Percentiles rank a stretch among this genome's conserved stretches.
Evolutionary conservation across 169 alveolate genomes (phyloP).

Genomic region (Plasmodium yoelii): DNA sequence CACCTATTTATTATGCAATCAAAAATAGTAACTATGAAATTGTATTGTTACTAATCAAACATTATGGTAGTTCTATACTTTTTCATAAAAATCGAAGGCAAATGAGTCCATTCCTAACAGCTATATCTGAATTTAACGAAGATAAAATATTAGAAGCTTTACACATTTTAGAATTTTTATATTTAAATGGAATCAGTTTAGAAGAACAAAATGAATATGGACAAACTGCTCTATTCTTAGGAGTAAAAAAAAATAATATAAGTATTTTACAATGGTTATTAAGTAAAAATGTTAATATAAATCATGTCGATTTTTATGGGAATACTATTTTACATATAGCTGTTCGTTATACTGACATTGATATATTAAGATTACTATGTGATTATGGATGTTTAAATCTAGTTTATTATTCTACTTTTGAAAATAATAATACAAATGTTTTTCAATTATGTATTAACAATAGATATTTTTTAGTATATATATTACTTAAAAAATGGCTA

Average conservation of each 20-base stretch:
- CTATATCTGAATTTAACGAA: conserved; percentile 89
- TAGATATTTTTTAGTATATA: conserved; percentile 62
- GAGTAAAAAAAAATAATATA: conserved; percentile 89
- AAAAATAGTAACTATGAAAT: conserved; percentile 83
- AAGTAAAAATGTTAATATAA: conserved; percentile 87
- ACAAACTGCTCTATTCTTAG: conserved; percentile 90
- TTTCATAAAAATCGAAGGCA: conserved; percentile 83
- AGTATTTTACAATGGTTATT: conserved; percentile 91
- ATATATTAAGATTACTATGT: conserved; percentile 71
- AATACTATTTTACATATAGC: conserved; percentile 85
- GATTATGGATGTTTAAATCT: conserved; percentile 67
- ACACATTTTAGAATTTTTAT: conserved; percentile 89
- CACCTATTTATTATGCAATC: conserved; percentile 86
- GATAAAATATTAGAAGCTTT: conserved; percentile 85
- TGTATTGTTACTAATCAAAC: conserved; percentile 79
- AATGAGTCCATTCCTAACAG: conserved; percentile 87
- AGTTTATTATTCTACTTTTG: conserved; percentile 44
- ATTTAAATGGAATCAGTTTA: conserved; percentile 90
- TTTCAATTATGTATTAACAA: conserved; percentile 65
- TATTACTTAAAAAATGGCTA: conserved; percentile 62
- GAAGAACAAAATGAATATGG: conserved; percentile 93
- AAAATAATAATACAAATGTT: conserved; percentile 70
- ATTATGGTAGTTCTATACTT: conserved; percentile 82
- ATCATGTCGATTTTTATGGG: conserved; percentile 88
- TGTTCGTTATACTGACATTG: conserved; percentile 77